Evolutionary conservation across 495 filamentous ascomycete species (phyloP), one percentile per base, ranked within the genome.

Genomic region (Friedmanniomyces simplex): DNA sequence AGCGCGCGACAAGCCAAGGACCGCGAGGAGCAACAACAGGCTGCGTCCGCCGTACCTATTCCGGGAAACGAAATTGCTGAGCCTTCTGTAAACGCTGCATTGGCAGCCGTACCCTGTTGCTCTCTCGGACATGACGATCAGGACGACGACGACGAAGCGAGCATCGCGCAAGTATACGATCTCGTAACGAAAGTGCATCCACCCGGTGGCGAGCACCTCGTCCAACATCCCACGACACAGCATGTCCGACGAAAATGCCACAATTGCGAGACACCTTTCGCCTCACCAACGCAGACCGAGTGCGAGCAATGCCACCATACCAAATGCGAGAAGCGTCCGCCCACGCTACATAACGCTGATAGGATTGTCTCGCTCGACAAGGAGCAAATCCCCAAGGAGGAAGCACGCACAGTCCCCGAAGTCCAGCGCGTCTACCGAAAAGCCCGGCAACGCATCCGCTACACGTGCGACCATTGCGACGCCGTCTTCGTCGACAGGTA

Each of bases 321-420:
- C 24, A 84, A 89, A 34, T 95, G 90, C 80, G 85, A 81, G 60
- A 79, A 78, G 57, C 95, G 91, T 71, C 90, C 88, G 13, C 74
- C 91, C 34, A 84, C 87, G 39, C 39, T 13, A 43, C 39, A 3
- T 3, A 43, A 43, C 13, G 14, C 14, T 52, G 6, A 12, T 52
- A 26, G 13, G 39, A 16, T 3, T 43, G 18, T 13, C 4, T n/a
- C 89, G 69, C 85, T 87, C 8, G 86, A 87, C 21, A 87, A 93
- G 66, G 76, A 61, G 13, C 68, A 71, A 10, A 54, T 58, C 5
- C 16, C 60, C 11, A 54, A 65, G 18, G 42, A 67, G 37, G 71
- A 68, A 12, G 14, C 22, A 20, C 16, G 63, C 68, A 58, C 69
- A 75, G 20, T 50, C 4, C 32, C 39, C 68, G 71, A 43, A 16